Conservation (phyloP, 257 asterid species). For the Orobanche coerulescens region DNA sequence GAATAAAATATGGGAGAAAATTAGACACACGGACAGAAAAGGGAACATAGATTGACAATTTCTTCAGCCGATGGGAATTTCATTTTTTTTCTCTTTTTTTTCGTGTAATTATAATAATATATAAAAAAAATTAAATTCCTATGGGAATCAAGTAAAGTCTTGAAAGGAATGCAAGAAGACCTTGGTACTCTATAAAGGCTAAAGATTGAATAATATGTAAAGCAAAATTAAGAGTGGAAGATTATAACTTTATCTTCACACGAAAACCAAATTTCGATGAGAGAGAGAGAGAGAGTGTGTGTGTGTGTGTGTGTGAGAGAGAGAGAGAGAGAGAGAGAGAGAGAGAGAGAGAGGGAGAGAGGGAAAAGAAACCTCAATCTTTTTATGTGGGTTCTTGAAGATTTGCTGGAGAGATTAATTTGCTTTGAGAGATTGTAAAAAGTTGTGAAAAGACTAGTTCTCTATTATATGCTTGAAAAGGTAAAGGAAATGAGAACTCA, state of each 20-base stretch:
- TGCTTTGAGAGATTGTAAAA: slow-evolving; percentile 22
- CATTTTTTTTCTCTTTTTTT: too few relatives aligned
- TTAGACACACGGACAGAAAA: slow-evolving; percentile 9
- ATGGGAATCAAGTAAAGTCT: slow-evolving; percentile 1
- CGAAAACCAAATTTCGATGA: not conserved
- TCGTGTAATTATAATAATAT: not conserved
- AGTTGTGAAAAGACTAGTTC: slow-evolving; percentile 32
- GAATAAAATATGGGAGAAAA: slow-evolving; percentile 4
- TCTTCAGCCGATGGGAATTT: too few relatives aligned
- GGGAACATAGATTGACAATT: not conserved
- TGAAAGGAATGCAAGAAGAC: not conserved
- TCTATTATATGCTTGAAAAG: slow-evolving; percentile 30
- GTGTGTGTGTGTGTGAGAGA: not conserved
- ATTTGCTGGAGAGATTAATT: slow-evolving; percentile 23
- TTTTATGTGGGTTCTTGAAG: slow-evolving; percentile 14
- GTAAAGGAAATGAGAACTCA: slow-evolving; percentile 18
- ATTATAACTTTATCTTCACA: slow-evolving; percentile 1
- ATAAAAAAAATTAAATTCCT: not conserved
- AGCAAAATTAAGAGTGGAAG: not conserved
- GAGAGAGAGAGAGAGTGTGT: not conserved
- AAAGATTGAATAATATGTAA: not conserved
- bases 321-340: not conserved
- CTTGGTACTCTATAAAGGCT: not conserved
- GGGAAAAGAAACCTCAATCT: not conserved
- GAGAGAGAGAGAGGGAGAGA: not conserved